Percentiles rank a stretch among this genome's conserved stretches.
These are phyloP conservation scores for Colletotrichum sp. DNA, from an alignment of 2,329 filamentous ascomycete species.

Conservation along the genomic window DNA sequence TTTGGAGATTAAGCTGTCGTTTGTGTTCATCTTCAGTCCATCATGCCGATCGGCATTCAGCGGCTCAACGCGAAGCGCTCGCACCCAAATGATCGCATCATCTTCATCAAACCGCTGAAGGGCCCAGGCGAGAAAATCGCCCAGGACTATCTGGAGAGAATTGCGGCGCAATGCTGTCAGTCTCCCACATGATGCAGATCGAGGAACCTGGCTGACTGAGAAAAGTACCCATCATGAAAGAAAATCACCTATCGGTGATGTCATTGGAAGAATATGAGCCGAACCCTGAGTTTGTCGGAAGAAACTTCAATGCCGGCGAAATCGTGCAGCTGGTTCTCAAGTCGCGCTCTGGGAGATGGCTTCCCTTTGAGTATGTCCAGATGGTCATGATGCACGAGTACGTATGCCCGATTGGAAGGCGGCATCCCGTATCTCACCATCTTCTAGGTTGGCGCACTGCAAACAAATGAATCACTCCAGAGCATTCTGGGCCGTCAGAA, in stretches of 20 bases:
- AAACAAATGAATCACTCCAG: conserved; percentile 90
- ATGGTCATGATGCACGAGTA: conserved; percentile 95
- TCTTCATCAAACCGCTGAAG: conserved; percentile 83
- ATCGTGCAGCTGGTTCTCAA: conserved; percentile 85
- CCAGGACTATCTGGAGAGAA: conserved; percentile 75
- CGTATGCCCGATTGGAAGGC: conserved; percentile 5
- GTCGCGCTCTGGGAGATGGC: conserved; percentile 70
- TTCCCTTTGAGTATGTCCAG: conserved; percentile 84
- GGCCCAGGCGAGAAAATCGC: conserved; percentile 67
- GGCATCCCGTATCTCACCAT: conserved; percentile 8
- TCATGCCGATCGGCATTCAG: conserved; percentile 80
- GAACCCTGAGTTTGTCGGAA: conserved; percentile 83
- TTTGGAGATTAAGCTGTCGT: rapidly evolving
- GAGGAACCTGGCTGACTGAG: neutral
- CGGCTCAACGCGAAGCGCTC: conserved; percentile 77
- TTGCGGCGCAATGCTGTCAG: conserved; percentile 79
- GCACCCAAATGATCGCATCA: conserved; percentile 78
- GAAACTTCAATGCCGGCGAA: conserved; percentile 91
- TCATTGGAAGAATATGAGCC: conserved; percentile 82
- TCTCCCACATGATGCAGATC: neutral
- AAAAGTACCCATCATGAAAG: conserved; percentile 71
- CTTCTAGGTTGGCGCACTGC: conserved; percentile 75
- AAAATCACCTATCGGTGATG: conserved; percentile 68
- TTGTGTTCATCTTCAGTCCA: neutral
- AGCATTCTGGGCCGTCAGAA: conserved; percentile 81